A percentile compares a stretch with the other conserved stretches of the same genome.
phyloP scores from a whole-genome alignment of 306 rosid species.

The Rosa persica region DNA sequence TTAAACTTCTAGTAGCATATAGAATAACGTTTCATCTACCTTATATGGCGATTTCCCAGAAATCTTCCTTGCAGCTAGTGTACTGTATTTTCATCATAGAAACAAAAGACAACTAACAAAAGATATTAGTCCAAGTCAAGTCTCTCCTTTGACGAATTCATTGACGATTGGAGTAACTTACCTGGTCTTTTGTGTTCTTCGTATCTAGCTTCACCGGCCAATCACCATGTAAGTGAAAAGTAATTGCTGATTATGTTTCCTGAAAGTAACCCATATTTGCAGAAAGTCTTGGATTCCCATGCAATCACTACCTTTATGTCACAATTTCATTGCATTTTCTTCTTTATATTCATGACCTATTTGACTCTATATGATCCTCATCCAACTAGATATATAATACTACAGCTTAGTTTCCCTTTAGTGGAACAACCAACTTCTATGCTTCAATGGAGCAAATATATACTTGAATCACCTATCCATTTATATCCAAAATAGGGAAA shows the following conservation, averaged over 20 bases:
- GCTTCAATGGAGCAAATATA: background rate
- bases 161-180: background rate
- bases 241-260: constrained; percentile 17
- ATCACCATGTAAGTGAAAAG: background rate
- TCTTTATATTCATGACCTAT: background rate
- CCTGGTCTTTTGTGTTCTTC: background rate
- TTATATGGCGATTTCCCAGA: background rate
- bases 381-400: background rate
- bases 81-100: background rate
- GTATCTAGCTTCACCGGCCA: background rate
- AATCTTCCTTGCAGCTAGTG: background rate
- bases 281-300: constrained; percentile 20
- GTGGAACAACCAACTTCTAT: background rate
- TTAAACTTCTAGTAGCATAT: background rate
- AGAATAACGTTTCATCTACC: background rate
- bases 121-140: background rate
- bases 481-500: background rate
- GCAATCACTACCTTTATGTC: background rate
- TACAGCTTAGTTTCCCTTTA: background rate
- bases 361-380: background rate
- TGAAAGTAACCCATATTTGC: constrained; percentile 1
- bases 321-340: background rate
- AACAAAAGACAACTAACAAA: background rate
- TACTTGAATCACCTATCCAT: background rate
- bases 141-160: background rate